phyloP scores from a whole-genome alignment of 805 yeast genomes.

The Lipomyces sp. region DNA sequence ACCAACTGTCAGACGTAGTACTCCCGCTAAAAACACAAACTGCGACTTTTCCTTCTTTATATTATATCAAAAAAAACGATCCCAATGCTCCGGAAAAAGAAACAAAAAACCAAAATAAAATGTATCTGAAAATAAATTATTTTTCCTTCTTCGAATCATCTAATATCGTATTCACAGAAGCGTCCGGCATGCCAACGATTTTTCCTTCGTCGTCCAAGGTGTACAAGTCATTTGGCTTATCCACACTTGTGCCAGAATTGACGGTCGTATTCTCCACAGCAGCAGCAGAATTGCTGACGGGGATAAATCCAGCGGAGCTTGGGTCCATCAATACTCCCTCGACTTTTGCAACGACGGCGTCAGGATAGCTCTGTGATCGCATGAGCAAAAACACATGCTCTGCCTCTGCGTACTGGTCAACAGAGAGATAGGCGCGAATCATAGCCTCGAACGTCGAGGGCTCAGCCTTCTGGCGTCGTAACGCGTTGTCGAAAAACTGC shows the following conservation, averaged over 20 bases:
- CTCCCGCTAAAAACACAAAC: too few relatives aligned
- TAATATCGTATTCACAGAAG: too few relatives aligned
- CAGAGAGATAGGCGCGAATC: constrained; percentile 35
- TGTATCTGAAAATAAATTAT: too few relatives aligned
- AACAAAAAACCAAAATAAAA: not conserved
- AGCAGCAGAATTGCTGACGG: not conserved
- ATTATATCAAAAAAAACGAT: not conserved
- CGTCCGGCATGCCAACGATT: too few relatives aligned
- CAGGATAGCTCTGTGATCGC: constrained; percentile 33
- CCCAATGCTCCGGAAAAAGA: not conserved
- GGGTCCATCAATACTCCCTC: not conserved
- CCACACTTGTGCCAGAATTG: too few relatives aligned
- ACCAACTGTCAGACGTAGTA: too few relatives aligned
- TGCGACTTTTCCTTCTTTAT: too few relatives aligned
- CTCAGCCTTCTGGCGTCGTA: constrained; percentile 31
- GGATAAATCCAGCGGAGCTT: not conserved
- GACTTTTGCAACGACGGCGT: constrained; percentile 36
- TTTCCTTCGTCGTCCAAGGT: too few relatives aligned
- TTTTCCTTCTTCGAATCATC: too few relatives aligned
- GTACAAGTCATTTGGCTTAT: too few relatives aligned
- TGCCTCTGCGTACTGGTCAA: constrained; percentile 31
- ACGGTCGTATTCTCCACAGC: too few relatives aligned
- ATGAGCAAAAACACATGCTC: constrained; percentile 30
- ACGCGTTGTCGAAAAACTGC: constrained; percentile 34
- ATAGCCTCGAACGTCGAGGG: constrained; percentile 41